Base-by-base conservation (phyloP, 768 basidiomycete species). In the Kwoniella bestiolae region DNA sequence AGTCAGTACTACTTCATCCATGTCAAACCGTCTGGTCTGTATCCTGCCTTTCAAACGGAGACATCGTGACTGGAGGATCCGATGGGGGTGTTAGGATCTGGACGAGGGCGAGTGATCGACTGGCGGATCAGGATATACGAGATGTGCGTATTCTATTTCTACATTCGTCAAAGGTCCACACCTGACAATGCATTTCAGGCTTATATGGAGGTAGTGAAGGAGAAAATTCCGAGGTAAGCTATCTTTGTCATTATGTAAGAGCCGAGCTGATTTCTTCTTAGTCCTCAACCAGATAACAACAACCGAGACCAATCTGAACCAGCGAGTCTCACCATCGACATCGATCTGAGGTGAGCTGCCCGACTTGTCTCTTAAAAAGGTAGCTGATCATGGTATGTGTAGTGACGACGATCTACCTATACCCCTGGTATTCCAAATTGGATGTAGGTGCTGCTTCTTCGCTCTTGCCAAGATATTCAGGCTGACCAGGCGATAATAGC, bases 1-100 rank as follows among this genome's bases (percentile, higher is more conserved):
- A 57, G 45, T 71, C 57, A 28, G 59, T 38, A 31, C 38, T 80
- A 5, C 57, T 75, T 4, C 78, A 78, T 52, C 79, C 79, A 0
- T 78, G 78, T 28, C 78, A 79, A 44, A 74, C 73, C 7, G 80
- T 81, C 21, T 81, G 80, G 80, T 70, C 75, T 11, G 73, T 74
- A 9, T 60, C 67, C n/a, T 62, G 56, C 5, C 38, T 81, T 5
- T 71, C 75, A 3, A 76, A 79, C 41, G 75, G 77, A 3, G 80
- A 81, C 61, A 56, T 81, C 32, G 62, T 79, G 3, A 75, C 80
- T 0, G 80, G 74, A 9, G 75, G 78, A 26, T 75, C 73, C 3
- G 80, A 81, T 52, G 66, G 70, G 14, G 23, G 35, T 3, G 67
- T 74, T 1, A 51, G 80, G 23, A 56, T 77, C 16, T 81, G 77